Evolutionary conservation across 2,329 filamentous ascomycete genomes (phyloP).

Genomic region (Akanthomyces lecanii): DNA sequence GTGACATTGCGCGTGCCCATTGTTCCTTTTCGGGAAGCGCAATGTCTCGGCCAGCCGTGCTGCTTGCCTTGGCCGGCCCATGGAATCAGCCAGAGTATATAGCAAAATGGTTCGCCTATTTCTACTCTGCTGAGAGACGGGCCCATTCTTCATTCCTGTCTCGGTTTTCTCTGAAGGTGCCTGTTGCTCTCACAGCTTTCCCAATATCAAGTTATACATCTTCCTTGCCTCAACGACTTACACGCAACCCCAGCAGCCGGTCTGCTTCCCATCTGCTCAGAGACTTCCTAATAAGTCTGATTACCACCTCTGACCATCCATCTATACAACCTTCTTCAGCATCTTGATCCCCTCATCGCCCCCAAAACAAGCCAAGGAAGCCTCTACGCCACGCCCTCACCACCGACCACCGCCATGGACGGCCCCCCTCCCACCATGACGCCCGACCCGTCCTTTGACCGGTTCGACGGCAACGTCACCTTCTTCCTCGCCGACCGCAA

Average conservation of each 20-base stretch:
- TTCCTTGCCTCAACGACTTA: too few species aligned
- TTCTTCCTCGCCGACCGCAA: slow-evolving; percentile 32
- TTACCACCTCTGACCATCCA: background rate
- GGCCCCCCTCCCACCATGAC: background rate
- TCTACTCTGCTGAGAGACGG: too few species aligned
- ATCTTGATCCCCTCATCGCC: background rate
- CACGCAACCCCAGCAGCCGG: background rate
- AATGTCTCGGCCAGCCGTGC: background rate
- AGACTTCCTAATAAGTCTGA: too few species aligned
- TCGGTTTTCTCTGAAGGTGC: background rate
- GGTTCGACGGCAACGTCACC: slow-evolving; percentile 33
- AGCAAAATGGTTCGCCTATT: background rate
- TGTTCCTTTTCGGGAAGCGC: background rate
- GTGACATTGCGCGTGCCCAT: background rate
- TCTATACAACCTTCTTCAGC: background rate
- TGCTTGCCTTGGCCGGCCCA: background rate
- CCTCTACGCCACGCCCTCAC: background rate
- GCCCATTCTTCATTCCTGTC: too few species aligned
- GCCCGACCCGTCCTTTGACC: slow-evolving; percentile 28
- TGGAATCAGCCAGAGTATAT: background rate
- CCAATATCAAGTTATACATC: too few species aligned
- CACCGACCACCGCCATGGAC: background rate
- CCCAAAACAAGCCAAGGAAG: background rate
- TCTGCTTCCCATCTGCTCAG: background rate
- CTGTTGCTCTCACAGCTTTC: background rate